These are phyloP conservation scores for Neurospora sp. DNA, from an alignment of 495 filamentous ascomycete genomes.

Conservation along the genomic window DNA sequence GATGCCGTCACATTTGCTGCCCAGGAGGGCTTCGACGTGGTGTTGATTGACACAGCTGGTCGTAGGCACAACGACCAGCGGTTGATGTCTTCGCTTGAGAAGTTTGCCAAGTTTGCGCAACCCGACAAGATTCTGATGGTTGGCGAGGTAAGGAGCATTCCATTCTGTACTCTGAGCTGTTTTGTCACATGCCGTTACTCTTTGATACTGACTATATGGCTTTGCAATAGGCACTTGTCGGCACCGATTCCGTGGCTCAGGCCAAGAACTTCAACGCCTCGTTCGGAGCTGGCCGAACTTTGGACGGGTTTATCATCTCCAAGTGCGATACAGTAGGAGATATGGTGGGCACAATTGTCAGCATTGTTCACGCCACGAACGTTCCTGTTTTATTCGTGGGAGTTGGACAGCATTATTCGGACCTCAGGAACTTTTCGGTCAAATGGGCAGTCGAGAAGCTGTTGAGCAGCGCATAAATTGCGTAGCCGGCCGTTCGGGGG, in stretches of 20 bases:
- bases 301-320: slow-evolving; percentile 95
- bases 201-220: slow-evolving; percentile 6
- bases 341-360: slow-evolving; percentile 95
- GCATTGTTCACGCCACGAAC: slow-evolving; percentile 94
- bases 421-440: slow-evolving; percentile 86
- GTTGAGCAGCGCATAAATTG: slow-evolving; percentile 35
- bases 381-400: slow-evolving; percentile 92
- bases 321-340: slow-evolving; percentile 98
- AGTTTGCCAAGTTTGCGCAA: slow-evolving; percentile 89
- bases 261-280: slow-evolving; percentile 90
- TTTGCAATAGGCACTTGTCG: slow-evolving; percentile 60
- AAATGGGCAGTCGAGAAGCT: slow-evolving; percentile 76
- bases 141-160: slow-evolving; percentile 51
- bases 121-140: slow-evolving; percentile 99
- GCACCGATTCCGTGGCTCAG: slow-evolving; percentile 88
- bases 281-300: slow-evolving; percentile 67
- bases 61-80: slow-evolving; percentile 90
- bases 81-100: slow-evolving; percentile 89
- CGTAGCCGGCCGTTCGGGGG: not conserved
- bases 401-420: slow-evolving; percentile 93
- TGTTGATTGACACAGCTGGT: slow-evolving; percentile 93
- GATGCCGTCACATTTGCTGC: slow-evolving; percentile 78
- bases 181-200: not conserved
- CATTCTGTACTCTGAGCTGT: not conserved
- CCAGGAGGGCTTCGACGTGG: slow-evolving; percentile 73